These are phyloP conservation scores for Fistulinella cinereoalba DNA, from an alignment of 1,284 basidiomycete species.

Conservation along the genomic window DNA sequence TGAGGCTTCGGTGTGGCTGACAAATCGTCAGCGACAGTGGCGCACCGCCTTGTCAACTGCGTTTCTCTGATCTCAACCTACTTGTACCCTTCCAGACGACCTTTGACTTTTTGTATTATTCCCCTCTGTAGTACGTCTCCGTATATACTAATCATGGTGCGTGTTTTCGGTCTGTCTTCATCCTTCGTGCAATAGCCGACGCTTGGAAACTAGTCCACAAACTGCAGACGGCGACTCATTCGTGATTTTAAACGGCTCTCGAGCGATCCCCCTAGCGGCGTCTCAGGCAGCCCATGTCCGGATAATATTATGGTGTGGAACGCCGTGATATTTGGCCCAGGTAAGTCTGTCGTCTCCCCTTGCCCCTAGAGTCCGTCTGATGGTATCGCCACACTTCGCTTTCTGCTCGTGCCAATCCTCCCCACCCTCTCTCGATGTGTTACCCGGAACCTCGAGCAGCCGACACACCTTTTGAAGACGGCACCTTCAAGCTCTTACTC, in stretches of 20 bases:
- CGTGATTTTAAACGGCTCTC: conserved; percentile 96
- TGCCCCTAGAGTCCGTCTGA: conserved; percentile 1
- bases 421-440: neutral
- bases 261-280: conserved; percentile 91
- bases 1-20: conserved; percentile 23
- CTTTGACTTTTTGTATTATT: conserved; percentile 12
- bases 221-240: conserved; percentile 86
- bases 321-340: conserved; percentile 97
- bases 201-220: conserved; percentile 65
- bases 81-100: neutral
- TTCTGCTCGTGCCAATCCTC: neutral
- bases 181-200: neutral
- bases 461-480: conserved; percentile 98
- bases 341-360: conserved; percentile 38
- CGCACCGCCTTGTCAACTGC: too few relatives aligned
- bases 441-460: conserved; percentile 45
- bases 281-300: conserved; percentile 93
- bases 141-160: conserved; percentile 20
- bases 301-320: conserved; percentile 99
- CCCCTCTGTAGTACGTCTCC: neutral
- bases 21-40: conserved; percentile 12
- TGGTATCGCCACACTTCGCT: neutral
- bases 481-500: conserved; percentile 94
- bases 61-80: neutral
- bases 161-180: neutral